Percentiles rank a stretch among this genome's conserved stretches.
These are phyloP conservation scores for Solanum okadae DNA, from an alignment of 257 asterid species.

Conservation along the genomic window DNA sequence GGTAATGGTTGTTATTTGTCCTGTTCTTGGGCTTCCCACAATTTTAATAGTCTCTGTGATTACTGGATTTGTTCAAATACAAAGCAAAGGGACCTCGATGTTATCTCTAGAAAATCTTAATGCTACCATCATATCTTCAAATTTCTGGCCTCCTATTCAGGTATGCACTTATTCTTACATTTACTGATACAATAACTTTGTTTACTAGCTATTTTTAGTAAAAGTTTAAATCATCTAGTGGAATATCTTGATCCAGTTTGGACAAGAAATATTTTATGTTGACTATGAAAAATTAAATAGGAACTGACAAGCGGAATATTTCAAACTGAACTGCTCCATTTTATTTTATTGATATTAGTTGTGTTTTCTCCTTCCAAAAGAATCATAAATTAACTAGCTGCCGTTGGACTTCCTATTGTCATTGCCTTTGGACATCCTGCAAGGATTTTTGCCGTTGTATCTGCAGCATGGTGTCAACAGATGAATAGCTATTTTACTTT, in stretches of 20 bases:
- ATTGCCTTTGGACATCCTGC: neutral
- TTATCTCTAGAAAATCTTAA: constrained; percentile 57
- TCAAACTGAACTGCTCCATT: neutral
- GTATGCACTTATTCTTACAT: constrained; percentile 19
- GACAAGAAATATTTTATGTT: neutral
- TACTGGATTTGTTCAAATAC: constrained; percentile 13
- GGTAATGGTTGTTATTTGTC: constrained; percentile 20
- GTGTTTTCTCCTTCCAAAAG: neutral
- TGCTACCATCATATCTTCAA: constrained; percentile 82
- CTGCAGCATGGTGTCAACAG: neutral
- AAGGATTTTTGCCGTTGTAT: neutral
- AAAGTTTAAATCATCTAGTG: neutral
- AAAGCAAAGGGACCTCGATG: constrained; percentile 40
- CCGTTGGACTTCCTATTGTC: neutral
- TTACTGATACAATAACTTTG: neutral
- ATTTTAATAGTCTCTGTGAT: neutral
- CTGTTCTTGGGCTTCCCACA: neutral
- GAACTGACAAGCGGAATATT: neutral
- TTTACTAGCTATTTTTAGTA: neutral
- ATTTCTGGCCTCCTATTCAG: constrained; percentile 99
- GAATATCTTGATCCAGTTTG: neutral
- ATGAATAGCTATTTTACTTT: neutral
- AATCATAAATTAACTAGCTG: neutral
- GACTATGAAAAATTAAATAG: neutral
- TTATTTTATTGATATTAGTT: neutral